Evolutionary conservation across 352 stramenopile genomes (phyloP), one percentile per base, ranked within the genome.

Genomic region (Globisporangium okanoganense): DNA sequence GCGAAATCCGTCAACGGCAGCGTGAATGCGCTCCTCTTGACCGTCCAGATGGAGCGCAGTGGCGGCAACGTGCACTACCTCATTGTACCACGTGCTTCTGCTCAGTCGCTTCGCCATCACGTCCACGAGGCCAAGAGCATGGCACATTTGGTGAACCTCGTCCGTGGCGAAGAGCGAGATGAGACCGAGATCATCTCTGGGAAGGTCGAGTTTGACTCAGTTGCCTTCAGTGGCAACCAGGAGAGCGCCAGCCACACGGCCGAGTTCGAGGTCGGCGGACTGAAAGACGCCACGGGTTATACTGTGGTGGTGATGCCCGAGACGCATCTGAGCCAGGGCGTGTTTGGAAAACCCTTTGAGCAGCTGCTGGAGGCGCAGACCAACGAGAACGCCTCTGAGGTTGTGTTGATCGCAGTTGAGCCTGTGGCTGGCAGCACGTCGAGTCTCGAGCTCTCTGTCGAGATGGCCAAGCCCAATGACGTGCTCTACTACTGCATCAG

Each of bases 311-410:
- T 95, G 10, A 64, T 95, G 31, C 67, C 83, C 2, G 83, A 95
- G 35, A 93, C 85, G 0, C 70, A 70, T 18, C 61, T 57, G 5
- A 95, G 85, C 45, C 70, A 77, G 59, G 83, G 85, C 2, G 69
- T 92, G 14, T 88, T 88, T 36, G 78, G 81, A 1, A 48, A 62
- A 5, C 68, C 73, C 2, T 89, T 76, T 29, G 56, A 64, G 20
- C 65, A 69, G 0, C 29, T 85, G 6, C 31, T 91, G 1, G 83
- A 93, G 36, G 69, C 67, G 10, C 31, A 64, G 3, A 92, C 83
- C 2, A 85, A 94, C 49, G 75, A 87, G 47, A 84, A 87, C 13
- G 85, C 85, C 0, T 90, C 81, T 2, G 64, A 79, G 6, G 69
- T 92, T 6, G 54, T 56, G 16, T n/a, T 91, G 0, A 29, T 57